Percentiles rank a stretch among this genome's conserved stretches.
phyloP scores from a whole-genome alignment of 2,329 filamentous ascomycete species.

The Trichoderma atrobrunneum region DNA sequence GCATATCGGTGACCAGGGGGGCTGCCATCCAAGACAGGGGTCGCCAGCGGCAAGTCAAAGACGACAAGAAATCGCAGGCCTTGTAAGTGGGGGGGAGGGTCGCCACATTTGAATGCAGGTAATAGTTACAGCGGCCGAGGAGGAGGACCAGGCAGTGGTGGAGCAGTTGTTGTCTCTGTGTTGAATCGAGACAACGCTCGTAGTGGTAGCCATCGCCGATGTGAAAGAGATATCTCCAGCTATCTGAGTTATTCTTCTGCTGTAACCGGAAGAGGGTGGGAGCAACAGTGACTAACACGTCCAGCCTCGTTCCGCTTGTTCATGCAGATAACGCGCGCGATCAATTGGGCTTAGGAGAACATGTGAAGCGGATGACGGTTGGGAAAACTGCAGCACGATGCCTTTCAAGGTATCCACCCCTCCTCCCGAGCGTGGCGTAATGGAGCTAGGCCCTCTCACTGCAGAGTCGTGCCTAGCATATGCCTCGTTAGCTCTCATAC shows the following conservation, averaged over 20 bases:
- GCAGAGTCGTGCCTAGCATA: constrained; percentile 15
- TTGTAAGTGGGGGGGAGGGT: constrained; percentile 6
- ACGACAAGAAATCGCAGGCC: constrained; percentile 18
- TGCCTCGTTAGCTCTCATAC: constrained; percentile 17
- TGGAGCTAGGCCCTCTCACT: constrained; percentile 6
- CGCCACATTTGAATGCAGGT: constrained; percentile 21
- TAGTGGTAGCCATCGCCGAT: neutral
- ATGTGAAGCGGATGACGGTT: constrained; percentile 17
- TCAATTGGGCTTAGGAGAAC: constrained; percentile 11
- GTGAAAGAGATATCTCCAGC: neutral
- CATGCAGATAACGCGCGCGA: constrained; percentile 13
- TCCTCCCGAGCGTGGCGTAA: constrained; percentile 19
- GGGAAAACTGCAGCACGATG: constrained; percentile 15
- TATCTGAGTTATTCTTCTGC: neutral
- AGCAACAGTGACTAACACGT: neutral
- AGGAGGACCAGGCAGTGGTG: constrained; percentile 7
- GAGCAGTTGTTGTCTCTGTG: constrained; percentile 2
- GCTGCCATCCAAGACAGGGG: constrained; percentile 17
- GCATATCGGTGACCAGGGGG: constrained; percentile 20
- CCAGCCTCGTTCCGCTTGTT: constrained; percentile 15
- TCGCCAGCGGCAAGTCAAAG: constrained; percentile 17
- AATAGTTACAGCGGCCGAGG: constrained; percentile 19
- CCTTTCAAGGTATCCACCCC: constrained; percentile 13
- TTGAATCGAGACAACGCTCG: constrained; percentile 6
- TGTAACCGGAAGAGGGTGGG: neutral